Evolutionary conservation across 495 filamentous ascomycete species (phyloP), one percentile per base, ranked within the genome.

Genomic region (Penicillium ucsense): DNA sequence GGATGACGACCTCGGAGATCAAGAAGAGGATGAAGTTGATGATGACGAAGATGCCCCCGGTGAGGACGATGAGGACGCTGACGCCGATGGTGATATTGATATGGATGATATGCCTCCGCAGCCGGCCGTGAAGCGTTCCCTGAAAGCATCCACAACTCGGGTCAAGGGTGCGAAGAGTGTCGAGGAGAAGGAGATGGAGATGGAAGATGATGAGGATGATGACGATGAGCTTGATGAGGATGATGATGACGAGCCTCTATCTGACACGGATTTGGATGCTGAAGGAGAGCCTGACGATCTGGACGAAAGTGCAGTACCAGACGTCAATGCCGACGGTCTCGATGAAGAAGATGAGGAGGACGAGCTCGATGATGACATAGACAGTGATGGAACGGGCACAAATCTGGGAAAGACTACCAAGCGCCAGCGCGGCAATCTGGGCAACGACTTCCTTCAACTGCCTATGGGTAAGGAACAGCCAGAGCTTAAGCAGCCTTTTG

Each of bases 341-440:
- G 73, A 70, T 28, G 72, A 72, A 20, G 71, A 74, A 29, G 82
- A 77, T 20, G 78, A 80, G 5, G 80, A 78, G 8, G 81, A 79
- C 33, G 68, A 74, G 43, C 61, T 72, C 5, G 82, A 85, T 29
- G 77, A 79, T 28, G 85, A 86, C 11, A 62, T 77, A 46, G 82
- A 83, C 49, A 81, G 76, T 49, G 86, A 88, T 55, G 82, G 71
- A 0, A 67, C 72, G 4, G 72, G 52, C n/a, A 70, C 69, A 30
- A 79, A 96, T 61, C 66, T 87, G 34, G 85, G 81, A 60, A 88
- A 87, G 56, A 78, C 94, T 68, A 98, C 92, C 11, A 88, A 90
- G 57, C 76, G 92, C 41, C 92, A 98, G 64, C 76, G 81, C 50
- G 86, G 88, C 31, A 79, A 73, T 8, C 71, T 84, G 36, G 81